Conservation (phyloP, 192 early-diverging fungal species). For the Mortierella alpina region DNA sequence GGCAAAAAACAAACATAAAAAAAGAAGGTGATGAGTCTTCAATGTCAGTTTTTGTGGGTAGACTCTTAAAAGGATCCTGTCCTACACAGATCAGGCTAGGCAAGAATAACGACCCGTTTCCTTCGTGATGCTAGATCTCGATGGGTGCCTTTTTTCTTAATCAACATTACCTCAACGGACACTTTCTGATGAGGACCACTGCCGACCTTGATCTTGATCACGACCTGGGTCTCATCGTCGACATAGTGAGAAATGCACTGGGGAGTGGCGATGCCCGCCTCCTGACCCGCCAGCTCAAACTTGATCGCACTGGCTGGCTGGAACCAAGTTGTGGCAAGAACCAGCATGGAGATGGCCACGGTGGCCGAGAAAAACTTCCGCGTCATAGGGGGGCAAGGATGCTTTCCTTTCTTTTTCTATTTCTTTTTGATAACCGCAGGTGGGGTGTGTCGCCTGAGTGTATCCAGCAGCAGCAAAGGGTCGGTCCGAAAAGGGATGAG, state of each 20-base stretch:
- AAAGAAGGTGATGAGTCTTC: not conserved
- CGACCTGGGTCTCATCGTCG: conserved; percentile 73
- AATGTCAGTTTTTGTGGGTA: not conserved
- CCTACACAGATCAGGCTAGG: not conserved
- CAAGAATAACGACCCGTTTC: not conserved
- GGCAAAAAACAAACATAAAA: conserved; percentile 1
- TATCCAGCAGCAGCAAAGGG: too few relatives aligned
- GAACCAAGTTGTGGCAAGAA: conserved; percentile 29
- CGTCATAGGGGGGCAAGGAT: conserved; percentile 8
- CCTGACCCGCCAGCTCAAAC: conserved; percentile 78
- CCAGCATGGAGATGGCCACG: conserved; percentile 25
- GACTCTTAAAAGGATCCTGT: not conserved
- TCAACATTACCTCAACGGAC: conserved; percentile 67
- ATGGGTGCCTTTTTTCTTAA: not conserved
- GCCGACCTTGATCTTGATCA: conserved; percentile 74
- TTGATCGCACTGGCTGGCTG: conserved; percentile 69
- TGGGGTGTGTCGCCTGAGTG: too few relatives aligned
- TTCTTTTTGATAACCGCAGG: not conserved
- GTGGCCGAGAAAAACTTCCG: conserved; percentile 21
- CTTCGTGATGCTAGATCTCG: not conserved
- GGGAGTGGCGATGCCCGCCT: conserved; percentile 51
- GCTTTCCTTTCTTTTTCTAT: not conserved
- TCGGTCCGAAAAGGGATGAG: too few relatives aligned
- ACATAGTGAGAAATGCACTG: conserved; percentile 87
- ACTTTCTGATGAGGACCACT: conserved; percentile 81